Evolutionary conservation across 2,329 filamentous ascomycete species (phyloP), one percentile per base, ranked within the genome.

Genomic region (Colletotrichum eleusines): DNA sequence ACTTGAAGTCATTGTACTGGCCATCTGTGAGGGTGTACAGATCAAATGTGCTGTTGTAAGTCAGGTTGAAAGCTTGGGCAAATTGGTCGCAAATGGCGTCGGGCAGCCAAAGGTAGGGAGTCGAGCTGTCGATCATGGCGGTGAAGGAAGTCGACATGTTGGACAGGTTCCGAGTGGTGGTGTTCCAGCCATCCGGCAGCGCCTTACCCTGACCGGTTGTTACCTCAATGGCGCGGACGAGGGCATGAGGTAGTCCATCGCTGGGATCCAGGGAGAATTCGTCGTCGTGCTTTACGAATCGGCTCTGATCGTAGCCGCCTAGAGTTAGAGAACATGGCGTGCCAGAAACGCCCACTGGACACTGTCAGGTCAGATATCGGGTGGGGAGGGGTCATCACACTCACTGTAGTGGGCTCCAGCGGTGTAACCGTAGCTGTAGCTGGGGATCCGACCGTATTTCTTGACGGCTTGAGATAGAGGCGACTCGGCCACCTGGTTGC

Each of bases 371-470:
- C 76, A 78, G 80, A 72, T 63, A 72, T 31, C 8, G 8, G 7
- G 61, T 76, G 33, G 77, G 73, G 61, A 60, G 11, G 51, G 54
- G 23, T 23, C 28, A 26, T 35, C n/a, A 9, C 16, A 80, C 87
- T 78, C 81, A 90, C 90, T 86, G 76, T 94, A 94, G 72, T 87
- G 86, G n/a, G 91, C 91, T 20, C 92, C 92, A 50, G 92, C 92
- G 4, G 92, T 94, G 78, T 91, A 94, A 62, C 90, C 91, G 77
- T 92, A 94, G 51, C 90, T 92, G 72, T 93, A 85, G 77, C 92
- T 94, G 1, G 91, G 90, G 58, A 94, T 92, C 68, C 81, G 82
- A 11, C 87, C 87, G 67, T 86, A 84, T 14, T 85, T 79, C 76
- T 90, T 86, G 53, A 92, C 87, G 62, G 91, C 81, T 76, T 90